Base-by-base conservation (phyloP, 2,329 filamentous ascomycete species). In the Lojkania enalia region DNA sequence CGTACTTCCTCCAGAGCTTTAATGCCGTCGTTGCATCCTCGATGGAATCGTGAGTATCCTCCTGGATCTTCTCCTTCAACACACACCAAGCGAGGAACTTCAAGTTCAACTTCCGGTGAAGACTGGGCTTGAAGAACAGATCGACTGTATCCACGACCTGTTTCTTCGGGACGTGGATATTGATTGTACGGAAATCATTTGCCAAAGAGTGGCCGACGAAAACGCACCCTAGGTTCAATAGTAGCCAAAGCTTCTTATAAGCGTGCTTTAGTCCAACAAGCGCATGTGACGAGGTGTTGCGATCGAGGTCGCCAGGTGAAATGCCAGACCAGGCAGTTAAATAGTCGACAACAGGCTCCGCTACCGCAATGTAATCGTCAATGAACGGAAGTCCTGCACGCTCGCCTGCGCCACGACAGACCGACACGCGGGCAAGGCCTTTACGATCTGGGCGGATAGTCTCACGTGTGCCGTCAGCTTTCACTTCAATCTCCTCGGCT, bases 211-310 rank as follows among this genome's bases (percentile, higher is more conserved):
- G 94, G 2, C 94, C 94, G 4, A 99, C 81, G 66, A 99, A 99
- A 51, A 88, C 83, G 71, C 90, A 96, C 36, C 94, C 94, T 0
- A 97, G 79, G 64, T 99, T 99, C 21, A 99, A 81, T 14, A 99
- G 79, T 13, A 97, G 82, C 95, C 95, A 99, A 20, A 99, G 83
- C 69, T 96, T 96, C 73, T 99, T 99, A 77, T 97, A 99, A 1
- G 89, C 91, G 46, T 88, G 82, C 67, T 99, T 99, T 30, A 97
- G 78, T 1, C 87, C 81, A 6, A 97, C 85, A 0, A 97, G 81
- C 42, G 90, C 89, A 70, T 96, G 92, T 42, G 80, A 82, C 32
- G 87, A 88, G n/a, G 81, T 78, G 44, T 83, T 79, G 19, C 86
- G 84, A 57, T 96, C 90, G 6, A 99, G 77, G 63, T 99, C 94